Conservation (phyloP, 2,329 filamentous ascomycete genomes). For the Blumeria graminis region DNA sequence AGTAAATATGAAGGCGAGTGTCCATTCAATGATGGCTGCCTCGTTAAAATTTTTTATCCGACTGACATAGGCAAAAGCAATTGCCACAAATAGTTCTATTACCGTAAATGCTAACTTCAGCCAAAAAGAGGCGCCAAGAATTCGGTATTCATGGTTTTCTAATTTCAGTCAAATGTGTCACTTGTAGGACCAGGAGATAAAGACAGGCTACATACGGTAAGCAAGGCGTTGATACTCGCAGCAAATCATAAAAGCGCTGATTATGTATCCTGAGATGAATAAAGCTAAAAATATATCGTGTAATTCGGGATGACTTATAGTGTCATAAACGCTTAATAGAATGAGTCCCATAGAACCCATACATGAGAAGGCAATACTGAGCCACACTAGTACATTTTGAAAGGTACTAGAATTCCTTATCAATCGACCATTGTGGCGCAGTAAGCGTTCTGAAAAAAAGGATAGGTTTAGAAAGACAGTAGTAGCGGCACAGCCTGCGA, state of each 20-base stretch:
- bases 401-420: slow-evolving; percentile 40
- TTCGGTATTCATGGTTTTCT: slow-evolving; percentile 49
- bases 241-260: slow-evolving; percentile 74
- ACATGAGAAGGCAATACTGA: slow-evolving; percentile 44
- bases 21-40: slow-evolving; percentile 58
- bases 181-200: background rate
- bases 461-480: slow-evolving; percentile 60
- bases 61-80: slow-evolving; percentile 43
- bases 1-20: slow-evolving; percentile 62
- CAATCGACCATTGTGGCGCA: slow-evolving; percentile 60
- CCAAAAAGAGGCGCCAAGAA: slow-evolving; percentile 62
- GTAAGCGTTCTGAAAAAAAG: slow-evolving; percentile 61
- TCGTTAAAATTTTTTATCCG: slow-evolving; percentile 28
- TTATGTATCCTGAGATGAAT: slow-evolving; percentile 68
- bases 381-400: slow-evolving; percentile 36
- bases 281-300: slow-evolving; percentile 59
- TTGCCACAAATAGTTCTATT: slow-evolving; percentile 46
- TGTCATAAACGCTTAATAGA: slow-evolving; percentile 68
- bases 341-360: slow-evolving; percentile 61
- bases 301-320: slow-evolving; percentile 34
- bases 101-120: slow-evolving; percentile 71
- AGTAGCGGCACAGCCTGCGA: slow-evolving; percentile 44
- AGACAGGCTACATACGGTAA: slow-evolving; percentile 25
- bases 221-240: slow-evolving; percentile 74
- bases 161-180: background rate